Base-by-base conservation (phyloP, 352 stramenopile genomes). In the Globisporangium irregulare region DNA sequence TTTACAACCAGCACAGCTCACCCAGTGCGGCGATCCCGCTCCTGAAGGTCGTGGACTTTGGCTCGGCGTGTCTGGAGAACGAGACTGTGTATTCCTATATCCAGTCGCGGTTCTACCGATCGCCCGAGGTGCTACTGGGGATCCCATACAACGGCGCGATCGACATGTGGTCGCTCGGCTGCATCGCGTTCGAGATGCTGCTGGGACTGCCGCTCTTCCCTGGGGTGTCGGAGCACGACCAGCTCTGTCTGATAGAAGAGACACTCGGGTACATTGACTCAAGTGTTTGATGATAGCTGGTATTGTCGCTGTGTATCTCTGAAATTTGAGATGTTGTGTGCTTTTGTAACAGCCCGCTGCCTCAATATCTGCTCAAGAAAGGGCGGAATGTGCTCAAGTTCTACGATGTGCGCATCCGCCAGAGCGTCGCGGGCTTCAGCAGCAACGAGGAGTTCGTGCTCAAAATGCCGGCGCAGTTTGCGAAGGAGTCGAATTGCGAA, bases 11-110 rank as follows among this genome's bases (percentile, higher is more conserved):
- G 2, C 25, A 15, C 20, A 66, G 10, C 67, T 54, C 53, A 20
- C 18, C 36, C 18, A 27, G 55, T 5, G 32, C 56, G 6, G 60
- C 61, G 27, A 75, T 58, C 6, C 73, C 73, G 15, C 62, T 74
- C 25, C 61, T 84, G 25, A 99, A 99, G 69, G 81, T 99, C 24
- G 98, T 99, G 70, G 97, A 99, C 80, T 99, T 99, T 89, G 97
- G 97, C 41, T 97, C 84, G 15, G 97, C 59, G 81, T 84, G 43
- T 80, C 93, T 77, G 88, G 96, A 80, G 56, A 88, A 95, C 60
- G 68, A 75, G 61, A 77, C 80, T 10, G 91, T 98, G 77, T 98
- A 98, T 76, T 95, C 91, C n/a, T 98, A 98, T 75, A 98, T 99
- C 74, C 96, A 98, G 80, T 97, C 83, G 74, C 84, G 94, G 25